These are phyloP conservation scores for Nakazawaea wickerhamii DNA, from an alignment of 805 yeast genomes.

Conservation along the genomic window DNA sequence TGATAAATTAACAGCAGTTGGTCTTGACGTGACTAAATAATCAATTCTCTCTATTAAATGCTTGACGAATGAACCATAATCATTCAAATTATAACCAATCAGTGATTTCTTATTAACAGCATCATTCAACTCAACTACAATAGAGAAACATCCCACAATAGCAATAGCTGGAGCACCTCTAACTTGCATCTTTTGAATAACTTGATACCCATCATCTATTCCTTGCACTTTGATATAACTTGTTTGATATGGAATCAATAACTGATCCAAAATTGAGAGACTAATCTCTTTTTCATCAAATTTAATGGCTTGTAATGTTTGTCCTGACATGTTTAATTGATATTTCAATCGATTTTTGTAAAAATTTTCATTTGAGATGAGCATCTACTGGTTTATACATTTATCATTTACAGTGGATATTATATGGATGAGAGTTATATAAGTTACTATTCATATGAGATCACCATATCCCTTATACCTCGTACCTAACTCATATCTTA, in stretches of 20 bases:
- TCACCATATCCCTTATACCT: too few relatives aligned
- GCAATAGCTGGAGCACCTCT: constrained; percentile 99
- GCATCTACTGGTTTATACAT: too few relatives aligned
- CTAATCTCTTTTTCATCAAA: constrained; percentile 43
- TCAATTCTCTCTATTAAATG: constrained; percentile 47
- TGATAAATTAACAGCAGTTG: constrained; percentile 90
- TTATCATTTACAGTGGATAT: too few relatives aligned
- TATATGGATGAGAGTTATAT: too few relatives aligned
- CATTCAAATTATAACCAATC: constrained; percentile 28
- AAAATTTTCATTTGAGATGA: not conserved
- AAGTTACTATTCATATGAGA: too few relatives aligned
- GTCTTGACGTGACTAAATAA: constrained; percentile 71
- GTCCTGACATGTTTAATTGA: constrained; percentile 20
- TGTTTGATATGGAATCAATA: constrained; percentile 74
- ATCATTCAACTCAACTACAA: constrained; percentile 62
- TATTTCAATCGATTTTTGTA: not conserved
- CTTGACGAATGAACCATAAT: constrained; percentile 29
- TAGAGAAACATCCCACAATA: constrained; percentile 82
- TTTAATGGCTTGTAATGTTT: constrained; percentile 57
- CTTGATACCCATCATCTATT: constrained; percentile 73
- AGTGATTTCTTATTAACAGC: constrained; percentile 22
- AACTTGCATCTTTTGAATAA: constrained; percentile 88
- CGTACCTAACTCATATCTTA: too few relatives aligned
- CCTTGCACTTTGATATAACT: constrained; percentile 55
- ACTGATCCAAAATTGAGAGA: constrained; percentile 73